Conservation (phyloP, 2,329 filamentous ascomycete genomes). For the Colletotrichum chlorophyti region DNA sequence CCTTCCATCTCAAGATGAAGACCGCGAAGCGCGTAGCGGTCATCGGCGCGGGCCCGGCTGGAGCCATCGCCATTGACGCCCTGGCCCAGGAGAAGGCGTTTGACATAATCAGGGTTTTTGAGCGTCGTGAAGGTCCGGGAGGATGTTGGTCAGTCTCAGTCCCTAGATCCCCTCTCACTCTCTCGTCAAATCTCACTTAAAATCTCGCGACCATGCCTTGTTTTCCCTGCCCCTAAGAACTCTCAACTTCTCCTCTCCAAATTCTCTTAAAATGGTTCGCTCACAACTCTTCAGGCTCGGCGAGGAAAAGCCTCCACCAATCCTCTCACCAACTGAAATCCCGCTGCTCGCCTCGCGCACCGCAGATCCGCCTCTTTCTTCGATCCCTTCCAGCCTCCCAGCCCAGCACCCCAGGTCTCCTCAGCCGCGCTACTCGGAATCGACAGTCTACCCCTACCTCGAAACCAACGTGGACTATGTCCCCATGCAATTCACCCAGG, state of each 20-base stretch:
- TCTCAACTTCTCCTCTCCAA: neutral
- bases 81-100: constrained; percentile 64
- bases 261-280: neutral
- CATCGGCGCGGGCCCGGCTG: constrained; percentile 66
- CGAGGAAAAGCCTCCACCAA: constrained; percentile 43
- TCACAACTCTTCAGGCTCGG: constrained; percentile 45
- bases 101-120: constrained; percentile 66
- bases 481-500: constrained; percentile 67
- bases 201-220: neutral
- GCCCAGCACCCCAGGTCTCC: constrained; percentile 47
- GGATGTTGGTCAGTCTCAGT: constrained; percentile 68
- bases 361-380: constrained; percentile 52
- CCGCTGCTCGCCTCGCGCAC: constrained; percentile 52
- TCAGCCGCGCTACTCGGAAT: constrained; percentile 61
- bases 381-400: constrained; percentile 55
- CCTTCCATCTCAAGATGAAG: constrained; percentile 13
- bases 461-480: constrained; percentile 68
- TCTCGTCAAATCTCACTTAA: neutral
- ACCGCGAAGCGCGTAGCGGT: constrained; percentile 56
- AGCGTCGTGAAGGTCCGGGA: constrained; percentile 64
- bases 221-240: neutral
- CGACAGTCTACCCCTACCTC: constrained; percentile 66
- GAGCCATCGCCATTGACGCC: constrained; percentile 66
- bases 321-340: constrained; percentile 46
- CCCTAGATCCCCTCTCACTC: neutral